phyloP scores from a whole-genome alignment of 345 rosid genomes.

The Moricandia moricandioides region DNA sequence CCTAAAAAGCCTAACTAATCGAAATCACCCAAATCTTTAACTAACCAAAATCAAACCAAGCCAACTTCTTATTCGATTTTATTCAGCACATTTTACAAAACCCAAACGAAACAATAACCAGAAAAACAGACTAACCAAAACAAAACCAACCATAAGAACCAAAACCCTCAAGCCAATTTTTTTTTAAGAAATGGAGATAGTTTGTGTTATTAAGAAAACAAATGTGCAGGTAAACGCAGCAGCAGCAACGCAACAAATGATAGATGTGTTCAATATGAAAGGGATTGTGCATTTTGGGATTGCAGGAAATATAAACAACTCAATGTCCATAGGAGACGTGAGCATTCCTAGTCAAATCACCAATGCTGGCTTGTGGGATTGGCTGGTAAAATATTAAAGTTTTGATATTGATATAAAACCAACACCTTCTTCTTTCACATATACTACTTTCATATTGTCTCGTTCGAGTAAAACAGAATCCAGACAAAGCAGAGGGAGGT shows the following conservation, averaged over 20 bases:
- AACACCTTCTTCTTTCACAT: not conserved
- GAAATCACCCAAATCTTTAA: no score
- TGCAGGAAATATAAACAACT: constrained; percentile 49
- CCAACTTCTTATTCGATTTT: no score
- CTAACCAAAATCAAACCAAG: no score
- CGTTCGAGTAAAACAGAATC: constrained; percentile 37
- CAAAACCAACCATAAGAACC: no score
- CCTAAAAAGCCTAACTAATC: no score
- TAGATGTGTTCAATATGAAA: constrained; percentile 39
- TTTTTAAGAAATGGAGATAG: not conserved
- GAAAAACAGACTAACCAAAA: no score
- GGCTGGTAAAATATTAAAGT: constrained; percentile 40
- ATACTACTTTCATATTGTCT: not conserved
- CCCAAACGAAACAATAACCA: no score
- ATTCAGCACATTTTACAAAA: no score
- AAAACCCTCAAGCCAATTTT: no score
- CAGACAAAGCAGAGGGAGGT: constrained; percentile 23
- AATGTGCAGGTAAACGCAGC: constrained; percentile 50
- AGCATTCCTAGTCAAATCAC: constrained; percentile 48
- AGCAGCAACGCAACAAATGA: constrained; percentile 56
- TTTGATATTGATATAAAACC: not conserved
- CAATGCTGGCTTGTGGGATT: constrained; percentile 52
- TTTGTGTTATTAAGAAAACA: not conserved
- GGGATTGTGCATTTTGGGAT: constrained; percentile 56
- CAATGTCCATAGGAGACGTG: constrained; percentile 63